These are phyloP conservation scores for Gaultheria prostrata DNA, from an alignment of 148 eudicot genomes.

Conservation along the genomic window DNA sequence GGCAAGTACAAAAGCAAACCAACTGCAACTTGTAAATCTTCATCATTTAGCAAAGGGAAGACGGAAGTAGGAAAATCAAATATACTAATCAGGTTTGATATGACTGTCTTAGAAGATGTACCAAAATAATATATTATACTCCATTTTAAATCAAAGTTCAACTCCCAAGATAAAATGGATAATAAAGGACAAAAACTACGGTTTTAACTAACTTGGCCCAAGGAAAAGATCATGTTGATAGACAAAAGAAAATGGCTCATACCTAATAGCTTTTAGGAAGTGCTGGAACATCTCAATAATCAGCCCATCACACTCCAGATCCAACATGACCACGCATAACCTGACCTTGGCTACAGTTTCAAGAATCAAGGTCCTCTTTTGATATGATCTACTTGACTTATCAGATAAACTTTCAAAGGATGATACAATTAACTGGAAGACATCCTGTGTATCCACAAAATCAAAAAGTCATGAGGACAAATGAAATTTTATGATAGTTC, in stretches of 20 bases:
- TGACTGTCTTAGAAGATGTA: not conserved
- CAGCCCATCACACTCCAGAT: constrained; percentile 82
- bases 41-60: not conserved
- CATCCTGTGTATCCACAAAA: constrained; percentile 39
- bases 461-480: constrained; percentile 2
- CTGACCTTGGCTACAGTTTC: constrained; percentile 93
- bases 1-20: not conserved
- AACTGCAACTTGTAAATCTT: not conserved
- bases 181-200: not conserved
- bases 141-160: not conserved
- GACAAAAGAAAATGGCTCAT: not conserved
- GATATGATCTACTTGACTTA: constrained; percentile 51
- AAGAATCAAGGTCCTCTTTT: constrained; percentile 62
- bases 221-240: not conserved
- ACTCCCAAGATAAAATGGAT: not conserved
- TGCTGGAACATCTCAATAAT: constrained; percentile 80
- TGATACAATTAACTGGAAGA: constrained; percentile 80
- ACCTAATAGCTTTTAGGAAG: constrained; percentile 75
- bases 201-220: not conserved
- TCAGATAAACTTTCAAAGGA: constrained; percentile 72
- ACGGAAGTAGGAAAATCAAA: not conserved
- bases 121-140: not conserved
- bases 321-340: constrained; percentile 95
- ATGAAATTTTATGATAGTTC: not conserved
- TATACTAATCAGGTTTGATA: not conserved